Conservation (phyloP, 1,284 basidiomycete genomes). For the Puccinia polysora region DNA sequence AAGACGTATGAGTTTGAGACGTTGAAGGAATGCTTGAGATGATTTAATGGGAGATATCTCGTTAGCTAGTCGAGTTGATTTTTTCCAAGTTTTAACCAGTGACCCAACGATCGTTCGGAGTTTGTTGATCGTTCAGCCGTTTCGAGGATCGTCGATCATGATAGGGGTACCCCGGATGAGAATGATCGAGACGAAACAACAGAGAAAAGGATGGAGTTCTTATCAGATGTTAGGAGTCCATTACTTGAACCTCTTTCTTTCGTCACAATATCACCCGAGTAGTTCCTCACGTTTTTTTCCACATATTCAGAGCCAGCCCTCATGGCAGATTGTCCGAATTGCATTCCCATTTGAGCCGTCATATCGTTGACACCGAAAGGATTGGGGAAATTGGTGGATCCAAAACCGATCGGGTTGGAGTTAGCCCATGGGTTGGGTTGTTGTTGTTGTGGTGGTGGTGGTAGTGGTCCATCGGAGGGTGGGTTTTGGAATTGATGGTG, state of each 20-base stretch:
- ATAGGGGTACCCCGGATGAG: too few species aligned
- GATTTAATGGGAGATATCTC: slow-evolving; percentile 65
- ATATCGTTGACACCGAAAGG: slow-evolving; percentile 68
- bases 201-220: neutral
- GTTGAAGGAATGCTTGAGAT: slow-evolving; percentile 90
- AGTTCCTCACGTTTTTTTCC: slow-evolving; percentile 73
- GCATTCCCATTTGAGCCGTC: slow-evolving; percentile 93
- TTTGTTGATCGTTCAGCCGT: neutral
- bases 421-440: neutral
- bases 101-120: neutral
- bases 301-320: slow-evolving; percentile 92
- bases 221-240: neutral
- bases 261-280: too few species aligned
- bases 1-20: slow-evolving; percentile 96
- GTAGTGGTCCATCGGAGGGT: neutral
- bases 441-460: slow-evolving; percentile 26
- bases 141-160: neutral
- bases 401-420: slow-evolving; percentile 16
- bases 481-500: slow-evolving; percentile 15
- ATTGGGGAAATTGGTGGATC: slow-evolving; percentile 46
- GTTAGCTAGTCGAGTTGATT: slow-evolving; percentile 64
- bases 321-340: slow-evolving; percentile 85
- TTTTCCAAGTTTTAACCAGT: slow-evolving; percentile 6
- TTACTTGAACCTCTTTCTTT: neutral
- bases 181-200: neutral